Conservation (phyloP, 2,329 filamentous ascomycete genomes). For the Aaosphaeria arxii region DNA sequence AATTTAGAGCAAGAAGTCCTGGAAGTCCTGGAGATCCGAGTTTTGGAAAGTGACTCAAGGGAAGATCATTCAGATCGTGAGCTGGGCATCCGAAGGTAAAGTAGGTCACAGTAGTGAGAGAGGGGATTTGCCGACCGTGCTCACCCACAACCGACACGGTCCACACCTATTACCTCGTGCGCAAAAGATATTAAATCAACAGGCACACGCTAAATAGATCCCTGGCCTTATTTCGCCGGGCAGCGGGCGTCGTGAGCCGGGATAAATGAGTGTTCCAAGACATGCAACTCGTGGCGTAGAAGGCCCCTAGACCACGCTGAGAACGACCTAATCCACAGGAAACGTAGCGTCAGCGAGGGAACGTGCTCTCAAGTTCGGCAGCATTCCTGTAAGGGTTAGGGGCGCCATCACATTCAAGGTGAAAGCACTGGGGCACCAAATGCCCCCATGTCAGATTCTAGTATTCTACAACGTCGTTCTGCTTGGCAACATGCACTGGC, state of each 20-base stretch:
- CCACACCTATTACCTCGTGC: background rate
- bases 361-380: background rate
- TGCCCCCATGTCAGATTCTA: no score
- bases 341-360: background rate
- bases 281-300: background rate
- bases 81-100: conserved; percentile 18
- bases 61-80: conserved; percentile 3
- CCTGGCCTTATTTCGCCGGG: background rate
- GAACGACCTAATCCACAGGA: background rate
- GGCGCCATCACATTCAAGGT: background rate
- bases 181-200: no score
- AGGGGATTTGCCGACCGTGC: background rate
- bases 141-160: background rate
- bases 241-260: background rate
- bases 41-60: conserved; percentile 3
- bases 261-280: background rate
- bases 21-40: no score
- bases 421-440: no score
- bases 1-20: no score
- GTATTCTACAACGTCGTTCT: no score
- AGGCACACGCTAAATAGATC: no score
- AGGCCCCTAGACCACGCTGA: background rate
- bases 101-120: conserved; percentile 12
- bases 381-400: conserved; percentile 3
- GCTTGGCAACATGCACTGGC: no score